Evolutionary conservation across 2,329 filamentous ascomycete species (phyloP).

Genomic region (Penicillium brasilianum): DNA sequence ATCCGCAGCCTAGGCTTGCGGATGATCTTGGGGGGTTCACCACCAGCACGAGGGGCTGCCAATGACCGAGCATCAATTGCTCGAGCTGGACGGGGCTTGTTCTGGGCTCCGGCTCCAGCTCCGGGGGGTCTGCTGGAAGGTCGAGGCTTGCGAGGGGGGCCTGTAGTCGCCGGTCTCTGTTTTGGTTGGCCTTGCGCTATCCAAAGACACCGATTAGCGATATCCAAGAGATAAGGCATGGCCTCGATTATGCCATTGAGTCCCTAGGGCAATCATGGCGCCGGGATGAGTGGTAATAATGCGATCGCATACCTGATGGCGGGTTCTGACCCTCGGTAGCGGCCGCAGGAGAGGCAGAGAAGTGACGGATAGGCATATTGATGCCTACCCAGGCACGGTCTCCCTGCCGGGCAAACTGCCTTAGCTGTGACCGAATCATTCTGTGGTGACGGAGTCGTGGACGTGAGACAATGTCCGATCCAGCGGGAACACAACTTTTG

Average conservation of each 20-base stretch:
- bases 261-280: not conserved
- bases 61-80: slow-evolving; percentile 46
- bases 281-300: not conserved
- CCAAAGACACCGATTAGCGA: not conserved
- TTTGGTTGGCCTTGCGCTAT: slow-evolving; percentile 16
- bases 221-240: too few species aligned
- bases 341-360: slow-evolving; percentile 31
- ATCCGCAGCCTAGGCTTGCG: slow-evolving; percentile 35
- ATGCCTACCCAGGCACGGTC: slow-evolving; percentile 22
- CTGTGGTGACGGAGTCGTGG: slow-evolving; percentile 18
- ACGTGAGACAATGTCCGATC: not conserved
- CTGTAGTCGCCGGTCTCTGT: slow-evolving; percentile 10
- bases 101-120: slow-evolving; percentile 17
- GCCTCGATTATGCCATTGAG: not conserved
- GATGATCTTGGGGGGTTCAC: slow-evolving; percentile 38
- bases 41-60: slow-evolving; percentile 36
- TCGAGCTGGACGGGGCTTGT: slow-evolving; percentile 33
- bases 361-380: slow-evolving; percentile 29
- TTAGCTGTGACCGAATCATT: slow-evolving; percentile 38
- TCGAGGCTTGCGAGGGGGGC: slow-evolving; percentile 26
- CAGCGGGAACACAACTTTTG: slow-evolving; percentile 9
- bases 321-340: slow-evolving; percentile 25
- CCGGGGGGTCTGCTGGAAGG: slow-evolving; percentile 22
- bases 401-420: slow-evolving; percentile 25
- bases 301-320: slow-evolving; percentile 33